A percentile compares a stretch with the other conserved stretches of the same genome.
These are phyloP conservation scores for Penicillium pulvis DNA, from an alignment of 495 filamentous ascomycete species.

Conservation along the genomic window DNA sequence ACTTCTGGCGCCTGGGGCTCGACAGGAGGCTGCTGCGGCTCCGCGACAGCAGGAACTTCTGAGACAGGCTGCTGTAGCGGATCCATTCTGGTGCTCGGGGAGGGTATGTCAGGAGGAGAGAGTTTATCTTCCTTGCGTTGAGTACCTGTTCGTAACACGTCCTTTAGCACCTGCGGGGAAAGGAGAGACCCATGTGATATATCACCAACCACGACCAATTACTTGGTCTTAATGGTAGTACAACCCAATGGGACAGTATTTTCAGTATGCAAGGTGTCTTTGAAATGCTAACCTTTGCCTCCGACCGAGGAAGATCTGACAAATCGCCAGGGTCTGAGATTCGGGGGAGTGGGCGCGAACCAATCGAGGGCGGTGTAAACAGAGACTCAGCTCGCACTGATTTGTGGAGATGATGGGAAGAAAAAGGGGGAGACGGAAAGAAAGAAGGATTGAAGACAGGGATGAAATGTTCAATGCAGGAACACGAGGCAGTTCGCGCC, in stretches of 20 bases:
- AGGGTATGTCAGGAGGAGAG: constrained; percentile 6
- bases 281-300: neutral
- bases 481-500: constrained; percentile 1
- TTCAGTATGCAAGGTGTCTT: neutral
- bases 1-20: constrained; percentile 28
- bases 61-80: constrained; percentile 26
- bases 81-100: constrained; percentile 27
- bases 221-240: neutral
- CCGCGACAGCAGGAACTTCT: constrained; percentile 28
- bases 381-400: neutral
- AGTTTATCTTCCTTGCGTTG: neutral
- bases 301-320: constrained; percentile 1
- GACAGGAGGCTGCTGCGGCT: constrained; percentile 29
- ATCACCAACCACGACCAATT: constrained; percentile 14
- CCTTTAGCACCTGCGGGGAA: constrained; percentile 26
- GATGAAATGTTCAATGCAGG: constrained; percentile 9
- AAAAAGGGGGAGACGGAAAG: neutral
- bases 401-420: neutral
- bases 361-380: constrained; percentile 9
- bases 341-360: constrained; percentile 3
- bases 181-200: constrained; percentile 20
- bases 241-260: neutral
- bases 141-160: constrained; percentile 11
- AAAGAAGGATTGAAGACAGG: neutral
- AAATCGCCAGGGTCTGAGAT: constrained; percentile 1